These are phyloP conservation scores for Vaccinium myrtillus DNA, from an alignment of 148 eudicot species.

Conservation along the genomic window DNA sequence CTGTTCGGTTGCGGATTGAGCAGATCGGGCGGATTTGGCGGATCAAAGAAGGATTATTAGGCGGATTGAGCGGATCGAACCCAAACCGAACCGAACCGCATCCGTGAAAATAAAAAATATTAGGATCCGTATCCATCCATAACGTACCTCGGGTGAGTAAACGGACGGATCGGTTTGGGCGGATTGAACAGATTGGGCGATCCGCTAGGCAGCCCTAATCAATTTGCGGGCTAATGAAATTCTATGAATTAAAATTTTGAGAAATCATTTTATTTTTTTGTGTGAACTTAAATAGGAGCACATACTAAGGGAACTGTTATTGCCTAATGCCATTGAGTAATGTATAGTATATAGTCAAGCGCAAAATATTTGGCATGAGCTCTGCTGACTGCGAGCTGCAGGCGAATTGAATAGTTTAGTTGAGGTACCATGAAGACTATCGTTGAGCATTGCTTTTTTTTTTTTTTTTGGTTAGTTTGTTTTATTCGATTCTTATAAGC, in stretches of 20 bases:
- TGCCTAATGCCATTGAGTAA: neutral
- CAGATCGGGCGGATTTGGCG: too few relatives aligned
- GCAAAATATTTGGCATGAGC: neutral
- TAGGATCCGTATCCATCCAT: too few relatives aligned
- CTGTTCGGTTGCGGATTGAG: too few relatives aligned
- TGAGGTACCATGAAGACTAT: neutral
- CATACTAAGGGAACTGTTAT: neutral
- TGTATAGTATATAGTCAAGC: neutral
- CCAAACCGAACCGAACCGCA: too few relatives aligned
- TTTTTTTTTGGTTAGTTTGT: too few relatives aligned
- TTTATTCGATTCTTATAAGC: neutral
- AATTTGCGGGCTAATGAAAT: neutral
- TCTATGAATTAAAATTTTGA: neutral
- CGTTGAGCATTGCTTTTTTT: neutral
- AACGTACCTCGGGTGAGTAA: too few relatives aligned
- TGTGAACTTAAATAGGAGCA: neutral
- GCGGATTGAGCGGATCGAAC: too few relatives aligned
- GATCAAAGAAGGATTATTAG: too few relatives aligned
- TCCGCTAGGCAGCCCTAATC: neutral
- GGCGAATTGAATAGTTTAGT: neutral
- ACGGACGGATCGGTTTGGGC: too few relatives aligned
- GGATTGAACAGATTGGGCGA: too few relatives aligned
- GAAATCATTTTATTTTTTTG: conserved; percentile 2
- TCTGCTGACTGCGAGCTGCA: neutral
- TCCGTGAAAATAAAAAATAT: too few relatives aligned